Evolutionary conservation across 257 asterid species (phyloP), one percentile per base, ranked within the genome.

Genomic region (Craterostigma plantagineum): DNA sequence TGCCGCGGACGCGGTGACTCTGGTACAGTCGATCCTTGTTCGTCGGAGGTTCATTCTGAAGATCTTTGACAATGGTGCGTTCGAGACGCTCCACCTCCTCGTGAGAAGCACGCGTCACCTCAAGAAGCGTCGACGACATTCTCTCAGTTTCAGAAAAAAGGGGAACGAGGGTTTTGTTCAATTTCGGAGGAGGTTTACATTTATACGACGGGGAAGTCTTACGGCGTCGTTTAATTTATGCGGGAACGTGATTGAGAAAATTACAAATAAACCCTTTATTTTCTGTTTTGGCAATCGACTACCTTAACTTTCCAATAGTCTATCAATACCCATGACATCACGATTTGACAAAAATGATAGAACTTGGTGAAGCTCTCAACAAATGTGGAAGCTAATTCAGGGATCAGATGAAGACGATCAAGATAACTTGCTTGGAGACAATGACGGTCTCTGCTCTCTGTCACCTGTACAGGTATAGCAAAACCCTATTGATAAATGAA

Each of bases 1-100:
- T 73, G 54, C 68, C 69, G 42, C 95, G 92, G 38, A 73, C 92
- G 46, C 95, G 92, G 76, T 83, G 95, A 70, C 91, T 79, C 53
- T 83, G 95, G 57, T 64, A 35, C 43, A 90, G 99, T 14, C 99
- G 91, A 55, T 80, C 95, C 53, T 63, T 83, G 66, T 58, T 72
- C 16, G 83, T 59, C 46, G 72, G 56, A 42, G 99, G 95, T 45
- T 83, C 94, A 18, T 59, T 53, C 51, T 83, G 99, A 36, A 90
- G 95, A 73, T 90, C 99, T 76, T 90, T 90, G 27, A 77, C 99
- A 57, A 90, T 54, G 50, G 71, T 55, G 49, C 94, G 70, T 68
- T 83, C 99, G 8, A 90, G 71, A 13, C 95, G 79, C 67, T 90
- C 99, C 42, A 73, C 92, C 59, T 90, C 94, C 71, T 90, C 95